Evolutionary conservation across 2,329 filamentous ascomycete species (phyloP), one percentile per base, ranked within the genome.

Genomic region (Tympanopsis confertula): DNA sequence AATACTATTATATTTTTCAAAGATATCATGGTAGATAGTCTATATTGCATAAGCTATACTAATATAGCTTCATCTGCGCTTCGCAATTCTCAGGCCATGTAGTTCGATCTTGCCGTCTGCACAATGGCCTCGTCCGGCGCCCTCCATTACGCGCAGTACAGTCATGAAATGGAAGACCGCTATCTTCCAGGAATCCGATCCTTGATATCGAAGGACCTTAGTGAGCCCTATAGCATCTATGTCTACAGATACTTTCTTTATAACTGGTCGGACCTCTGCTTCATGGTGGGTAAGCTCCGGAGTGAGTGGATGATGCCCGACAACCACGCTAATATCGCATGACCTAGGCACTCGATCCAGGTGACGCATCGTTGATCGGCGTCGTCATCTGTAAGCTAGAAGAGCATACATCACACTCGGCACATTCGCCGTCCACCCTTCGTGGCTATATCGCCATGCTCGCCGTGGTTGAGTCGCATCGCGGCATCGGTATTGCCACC

Each of bases 221-320:
- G 91, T 48, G 91, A 98, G 59, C 91, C 91, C 2, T 98, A 98
- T 59, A 96, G 89, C 62, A 96, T 98, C 56, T 98, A 98, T 64
- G 91, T 98, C 41, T 98, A 96, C 59, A 78, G 91, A 20, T 98
- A 98, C 58, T 98, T 98, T 51, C 67, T 98, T n/a, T 94, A 93
- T 55, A 87, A 96, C 71, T 98, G 91, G 91, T 83, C 85, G 4
- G 82, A 96, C 53, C 66, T 98, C n/a, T 98, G 91, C 61, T 96
- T 86, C 61, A 85, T 96, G 78, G 87, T 89, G 62, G 20, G 55
- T 38, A 30, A 24, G 7, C 13, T n/a, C 22, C 22, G n/a, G n/a
- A n/a, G n/a, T n/a, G n/a, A n/a, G n/a, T n/a, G 24, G 24, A 13
- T 29, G 13, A 13, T n/a, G 13, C 26, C 26, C 26, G 13, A 29